A percentile compares a stretch with the other conserved stretches of the same genome.
These are phyloP conservation scores for Sclerotinia subarctica DNA, from an alignment of 2,329 filamentous ascomycete genomes.

Conservation along the genomic window DNA sequence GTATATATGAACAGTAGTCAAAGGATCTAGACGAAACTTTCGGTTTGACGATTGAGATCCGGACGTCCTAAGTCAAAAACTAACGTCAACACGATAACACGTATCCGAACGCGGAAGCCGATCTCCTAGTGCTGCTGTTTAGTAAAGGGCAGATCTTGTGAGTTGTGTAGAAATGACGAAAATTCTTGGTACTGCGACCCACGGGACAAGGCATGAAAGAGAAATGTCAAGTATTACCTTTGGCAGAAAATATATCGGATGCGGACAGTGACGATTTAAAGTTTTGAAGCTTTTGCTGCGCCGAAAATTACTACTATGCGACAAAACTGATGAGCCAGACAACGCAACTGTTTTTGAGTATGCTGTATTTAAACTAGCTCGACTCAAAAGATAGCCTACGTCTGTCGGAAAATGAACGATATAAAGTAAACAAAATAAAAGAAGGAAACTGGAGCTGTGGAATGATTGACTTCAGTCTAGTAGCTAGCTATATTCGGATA, in stretches of 20 bases:
- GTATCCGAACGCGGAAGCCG: neutral
- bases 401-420: neutral
- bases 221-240: too few relatives aligned
- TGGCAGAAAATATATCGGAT: neutral
- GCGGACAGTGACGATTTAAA: neutral
- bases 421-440: neutral
- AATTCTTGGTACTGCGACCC: neutral
- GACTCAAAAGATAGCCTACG: neutral
- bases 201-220: neutral
- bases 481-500: neutral
- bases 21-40: neutral
- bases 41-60: neutral
- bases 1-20: neutral
- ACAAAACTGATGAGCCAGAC: neutral
- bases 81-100: neutral
- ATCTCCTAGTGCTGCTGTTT: neutral
- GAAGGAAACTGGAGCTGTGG: neutral
- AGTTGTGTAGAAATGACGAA: neutral
- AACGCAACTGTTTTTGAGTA: neutral
- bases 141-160: neutral
- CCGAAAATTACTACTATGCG: neutral
- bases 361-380: neutral
- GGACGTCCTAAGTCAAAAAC: neutral
- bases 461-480: neutral
- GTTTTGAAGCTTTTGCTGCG: neutral